Percentiles rank a stretch among this genome's conserved stretches.
Evolutionary conservation across 2,329 filamentous ascomycete genomes (phyloP).

Genomic region (Neofusicoccum umdonicola): DNA sequence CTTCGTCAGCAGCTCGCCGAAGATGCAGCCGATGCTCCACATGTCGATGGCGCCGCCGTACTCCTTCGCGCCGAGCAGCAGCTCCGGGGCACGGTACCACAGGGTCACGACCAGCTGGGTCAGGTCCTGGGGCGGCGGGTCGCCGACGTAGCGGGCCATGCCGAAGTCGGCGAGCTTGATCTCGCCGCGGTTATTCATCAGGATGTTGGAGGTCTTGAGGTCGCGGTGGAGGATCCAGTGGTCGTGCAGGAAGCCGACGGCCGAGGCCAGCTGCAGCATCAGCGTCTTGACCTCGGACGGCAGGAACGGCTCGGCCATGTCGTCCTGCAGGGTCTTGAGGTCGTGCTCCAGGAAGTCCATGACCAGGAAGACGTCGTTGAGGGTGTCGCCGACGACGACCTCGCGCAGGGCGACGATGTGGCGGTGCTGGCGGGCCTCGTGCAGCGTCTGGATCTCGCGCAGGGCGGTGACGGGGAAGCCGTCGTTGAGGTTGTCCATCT

Average conservation of each 20-base stretch:
- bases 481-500: conserved; percentile 76
- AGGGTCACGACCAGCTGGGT: conserved; percentile 94
- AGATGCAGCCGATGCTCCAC: conserved; percentile 96
- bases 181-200: conserved; percentile 91
- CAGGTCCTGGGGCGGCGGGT: conserved; percentile 69
- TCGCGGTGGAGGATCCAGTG: conserved; percentile 89
- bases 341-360: conserved; percentile 99
- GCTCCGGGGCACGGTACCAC: conserved; percentile 92
- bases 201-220: conserved; percentile 88
- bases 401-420: conserved; percentile 83
- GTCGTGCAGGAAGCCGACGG: conserved; percentile 79
- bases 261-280: conserved; percentile 75
- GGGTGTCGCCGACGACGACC: conserved; percentile 71
- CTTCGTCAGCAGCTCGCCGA: conserved; percentile 82
- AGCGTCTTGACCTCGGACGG: conserved; percentile 91
- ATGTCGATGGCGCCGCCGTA: conserved; percentile 83
- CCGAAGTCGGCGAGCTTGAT: conserved; percentile 98
- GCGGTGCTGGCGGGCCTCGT: conserved; percentile 67
- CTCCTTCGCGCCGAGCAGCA: conserved; percentile 73
- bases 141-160: conserved; percentile 87
- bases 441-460: conserved; percentile 88
- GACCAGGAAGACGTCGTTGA: conserved; percentile 78
- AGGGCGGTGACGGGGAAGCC: conserved; percentile 90
- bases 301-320: conserved; percentile 91
- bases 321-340: conserved; percentile 85